Conservation (phyloP, 805 yeast genomes). For the Cyberlindnera maclurae region DNA sequence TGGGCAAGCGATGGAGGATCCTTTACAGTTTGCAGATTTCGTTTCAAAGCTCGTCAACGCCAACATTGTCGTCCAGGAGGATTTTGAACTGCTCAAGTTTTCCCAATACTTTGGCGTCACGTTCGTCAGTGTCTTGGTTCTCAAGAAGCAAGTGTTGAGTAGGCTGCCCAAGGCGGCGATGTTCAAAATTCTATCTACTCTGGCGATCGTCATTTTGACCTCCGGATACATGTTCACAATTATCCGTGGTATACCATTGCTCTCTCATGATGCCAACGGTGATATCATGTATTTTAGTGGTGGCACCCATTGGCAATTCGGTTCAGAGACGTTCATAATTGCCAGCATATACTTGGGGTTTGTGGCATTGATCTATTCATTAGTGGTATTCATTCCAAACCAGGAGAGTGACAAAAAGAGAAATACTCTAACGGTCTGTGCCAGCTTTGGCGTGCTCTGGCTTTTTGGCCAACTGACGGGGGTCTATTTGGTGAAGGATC, state of each 20-base stretch:
- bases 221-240: slow-evolving; percentile 62
- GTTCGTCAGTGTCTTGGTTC: slow-evolving; percentile 35
- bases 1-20: slow-evolving; percentile 27
- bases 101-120: slow-evolving; percentile 38
- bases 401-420: slow-evolving; percentile 10
- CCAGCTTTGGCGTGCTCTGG: slow-evolving; percentile 15
- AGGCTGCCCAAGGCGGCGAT: slow-evolving; percentile 22
- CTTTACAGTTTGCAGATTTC: slow-evolving; percentile 46
- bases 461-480: slow-evolving; percentile 14
- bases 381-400: slow-evolving; percentile 33
- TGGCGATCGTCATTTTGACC: slow-evolving; percentile 36
- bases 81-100: slow-evolving; percentile 38
- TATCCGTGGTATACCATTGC: slow-evolving; percentile 54
- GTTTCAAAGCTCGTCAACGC: slow-evolving; percentile 39
- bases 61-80: slow-evolving; percentile 35
- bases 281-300: slow-evolving; percentile 55
- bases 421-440: slow-evolving; percentile 4
- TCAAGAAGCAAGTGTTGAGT: slow-evolving; percentile 41
- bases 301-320: slow-evolving; percentile 63
- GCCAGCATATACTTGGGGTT: slow-evolving; percentile 43
- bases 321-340: slow-evolving; percentile 54
- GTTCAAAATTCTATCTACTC: slow-evolving; percentile 29
- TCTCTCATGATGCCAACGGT: slow-evolving; percentile 45
- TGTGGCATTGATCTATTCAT: slow-evolving; percentile 31
- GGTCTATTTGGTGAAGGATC: slow-evolving; percentile 14